Base-by-base conservation (phyloP, 495 filamentous ascomycete species). In the Aspergillus egyptiacus region DNA sequence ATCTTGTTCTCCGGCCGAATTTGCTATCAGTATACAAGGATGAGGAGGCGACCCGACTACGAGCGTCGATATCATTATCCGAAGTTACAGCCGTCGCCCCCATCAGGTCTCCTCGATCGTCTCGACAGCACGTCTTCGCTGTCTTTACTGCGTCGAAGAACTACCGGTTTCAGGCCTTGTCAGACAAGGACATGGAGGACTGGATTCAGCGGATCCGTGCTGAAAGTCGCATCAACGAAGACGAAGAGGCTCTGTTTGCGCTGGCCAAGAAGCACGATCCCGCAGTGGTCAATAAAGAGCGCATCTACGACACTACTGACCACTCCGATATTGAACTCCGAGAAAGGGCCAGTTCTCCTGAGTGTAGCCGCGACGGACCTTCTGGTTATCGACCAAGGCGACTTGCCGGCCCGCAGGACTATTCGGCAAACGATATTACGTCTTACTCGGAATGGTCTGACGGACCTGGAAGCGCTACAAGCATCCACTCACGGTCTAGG, bases 11-110 rank as follows among this genome's bases (percentile, higher is more conserved):
- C 24, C 85, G 93, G 38, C 90, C 91, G 1, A 95, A 95, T 59
- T 76, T 87, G n/a, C 78, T 97, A 18, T 96, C 89, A 28, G 89
- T 95, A 52, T 98, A 98, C 81, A 91, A 93, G 61, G 84, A 90
- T 55, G 80, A 89, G 46, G 84, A 88, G 57, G 89, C 95, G 60
- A 86, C 85, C 56, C 89, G 91, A 61, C 79, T 98, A 6, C 83
- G 87, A 19, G 85, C 89, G 57, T 90, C 94, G 56, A 80, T 98
- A 52, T 81, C 80, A 59, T 79, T 96, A 35, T 86, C 87, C 27
- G 93, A 98, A 50, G 76, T 97, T 48, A 96, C 91, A 4, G 91
- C 91, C 3, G 87, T 96, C 25, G 86, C 90, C 1, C 75, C 86
- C 41, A 80, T 96, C 41, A 91, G 86, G 58, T 89, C 96, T 53